phyloP scores from a whole-genome alignment of 768 basidiomycete genomes.

The Lactarius trivialis region DNA sequence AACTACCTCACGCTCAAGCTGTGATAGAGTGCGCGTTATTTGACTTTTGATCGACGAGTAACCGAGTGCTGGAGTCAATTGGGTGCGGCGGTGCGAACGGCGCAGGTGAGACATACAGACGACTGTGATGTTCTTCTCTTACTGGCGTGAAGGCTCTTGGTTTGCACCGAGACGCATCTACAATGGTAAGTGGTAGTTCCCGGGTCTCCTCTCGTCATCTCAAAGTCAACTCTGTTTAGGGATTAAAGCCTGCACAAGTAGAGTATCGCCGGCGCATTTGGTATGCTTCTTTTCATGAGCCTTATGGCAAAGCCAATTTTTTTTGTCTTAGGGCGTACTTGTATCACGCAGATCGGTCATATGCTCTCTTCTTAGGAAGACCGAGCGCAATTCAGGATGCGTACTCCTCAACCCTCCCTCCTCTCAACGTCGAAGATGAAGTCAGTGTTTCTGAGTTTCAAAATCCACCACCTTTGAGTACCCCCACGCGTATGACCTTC shows the following conservation, averaged over 20 bases:
- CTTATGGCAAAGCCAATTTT: conserved; percentile 1
- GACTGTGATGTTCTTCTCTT: not conserved
- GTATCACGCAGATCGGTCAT: conserved; percentile 91
- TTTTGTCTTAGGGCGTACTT: conserved; percentile 61
- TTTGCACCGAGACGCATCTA: conserved; percentile 81
- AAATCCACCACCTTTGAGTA: conserved; percentile 52
- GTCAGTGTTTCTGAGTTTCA: conserved; percentile 38
- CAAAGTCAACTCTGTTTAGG: conserved; percentile 34
- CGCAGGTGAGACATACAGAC: conserved; percentile 39
- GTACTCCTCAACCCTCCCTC: conserved; percentile 76
- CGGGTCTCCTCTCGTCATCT: conserved; percentile 2
- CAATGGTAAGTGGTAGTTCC: conserved; percentile 51
- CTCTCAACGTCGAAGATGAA: conserved; percentile 67
- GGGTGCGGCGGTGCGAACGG: conserved; percentile 87
- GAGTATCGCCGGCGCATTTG: conserved; percentile 90
- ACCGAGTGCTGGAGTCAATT: conserved; percentile 97
- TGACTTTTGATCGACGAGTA: conserved; percentile 72
- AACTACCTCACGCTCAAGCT: conserved; percentile 17
- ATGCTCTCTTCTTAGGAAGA: conserved; percentile 84
- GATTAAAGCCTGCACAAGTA: conserved; percentile 65
- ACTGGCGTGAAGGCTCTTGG: conserved; percentile 55
- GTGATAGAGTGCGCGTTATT: conserved; percentile 58
- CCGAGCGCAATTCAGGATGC: conserved; percentile 86
- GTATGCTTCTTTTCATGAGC: conserved; percentile 34
- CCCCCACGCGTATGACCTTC: conserved; percentile 81